A percentile compares a stretch with the other conserved stretches of the same genome.
Conservation (phyloP, 2,329 filamentous ascomycete genomes). For the Lomentospora prolificans region DNA sequence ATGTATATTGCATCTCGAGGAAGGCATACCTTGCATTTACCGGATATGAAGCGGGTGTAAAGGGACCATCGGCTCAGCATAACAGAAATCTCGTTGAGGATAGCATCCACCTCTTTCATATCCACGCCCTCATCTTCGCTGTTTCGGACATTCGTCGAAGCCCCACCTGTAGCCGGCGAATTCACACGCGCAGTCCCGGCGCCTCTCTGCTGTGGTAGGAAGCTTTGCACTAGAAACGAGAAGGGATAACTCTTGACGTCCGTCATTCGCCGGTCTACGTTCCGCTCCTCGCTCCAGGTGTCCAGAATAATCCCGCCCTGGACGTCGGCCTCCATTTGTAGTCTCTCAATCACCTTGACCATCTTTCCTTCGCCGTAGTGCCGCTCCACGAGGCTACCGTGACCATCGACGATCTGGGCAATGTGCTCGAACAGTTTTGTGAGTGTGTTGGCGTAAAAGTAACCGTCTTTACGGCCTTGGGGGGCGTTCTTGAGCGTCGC, state of each 20-base stretch:
- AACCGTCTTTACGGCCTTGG: conserved; percentile 57
- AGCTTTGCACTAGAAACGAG: conserved; percentile 93
- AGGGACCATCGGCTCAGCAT: conserved; percentile 93
- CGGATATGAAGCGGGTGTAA: conserved; percentile 79
- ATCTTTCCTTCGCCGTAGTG: conserved; percentile 93
- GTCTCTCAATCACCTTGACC: conserved; percentile 82
- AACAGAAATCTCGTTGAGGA: conserved; percentile 78
- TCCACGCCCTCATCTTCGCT: conserved; percentile 90
- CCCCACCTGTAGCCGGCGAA: conserved; percentile 51
- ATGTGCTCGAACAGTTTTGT: conserved; percentile 96
- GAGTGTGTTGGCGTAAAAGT: conserved; percentile 85
- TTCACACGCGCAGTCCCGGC: conserved; percentile 56
- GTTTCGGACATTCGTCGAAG: conserved; percentile 42
- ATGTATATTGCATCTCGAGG: no score
- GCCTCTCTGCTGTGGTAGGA: conserved; percentile 61
- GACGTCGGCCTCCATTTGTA: conserved; percentile 91
- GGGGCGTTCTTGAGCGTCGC: conserved; percentile 60
- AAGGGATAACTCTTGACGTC: conserved; percentile 98
- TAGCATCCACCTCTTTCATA: conserved; percentile 88
- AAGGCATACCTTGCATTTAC: conserved; percentile 66
- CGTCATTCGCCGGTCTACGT: conserved; percentile 74
- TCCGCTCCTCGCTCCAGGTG: conserved; percentile 86
- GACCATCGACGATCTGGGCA: conserved; percentile 87
- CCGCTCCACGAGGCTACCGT: conserved; percentile 81
- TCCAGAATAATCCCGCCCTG: conserved; percentile 94